A percentile compares a stretch with the other conserved stretches of the same genome.
Evolutionary conservation across 768 basidiomycete genomes (phyloP).

Genomic region (Amanita molliuscula): DNA sequence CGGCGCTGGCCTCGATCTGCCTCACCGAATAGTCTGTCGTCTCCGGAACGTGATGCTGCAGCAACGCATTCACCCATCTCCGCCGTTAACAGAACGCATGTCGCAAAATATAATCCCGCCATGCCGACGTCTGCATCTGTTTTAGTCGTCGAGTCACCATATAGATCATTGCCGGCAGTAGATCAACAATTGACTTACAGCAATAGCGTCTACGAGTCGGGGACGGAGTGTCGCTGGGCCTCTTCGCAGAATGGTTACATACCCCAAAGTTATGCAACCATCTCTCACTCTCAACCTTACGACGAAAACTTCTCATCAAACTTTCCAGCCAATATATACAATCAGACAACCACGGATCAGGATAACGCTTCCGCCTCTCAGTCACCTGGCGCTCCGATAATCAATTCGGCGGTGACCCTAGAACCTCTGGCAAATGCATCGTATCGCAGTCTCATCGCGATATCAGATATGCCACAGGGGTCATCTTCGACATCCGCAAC

Average conservation of each 20-base stretch:
- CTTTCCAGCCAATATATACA: neutral
- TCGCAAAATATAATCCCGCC: constrained; percentile 4
- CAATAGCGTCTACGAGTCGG: neutral
- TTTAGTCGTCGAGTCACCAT: neutral
- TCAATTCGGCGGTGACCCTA: neutral
- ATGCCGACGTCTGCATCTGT: neutral
- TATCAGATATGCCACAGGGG: neutral
- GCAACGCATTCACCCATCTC: constrained; percentile 9
- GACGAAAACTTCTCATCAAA: neutral
- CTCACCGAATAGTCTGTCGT: constrained; percentile 20
- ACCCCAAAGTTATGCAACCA: neutral
- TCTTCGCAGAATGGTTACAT: neutral
- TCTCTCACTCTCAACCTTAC: neutral
- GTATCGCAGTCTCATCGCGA: neutral
- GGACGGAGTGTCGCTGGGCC: neutral
- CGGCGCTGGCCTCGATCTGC: constrained; percentile 21
- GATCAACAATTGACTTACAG: neutral
- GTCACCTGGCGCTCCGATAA: neutral
- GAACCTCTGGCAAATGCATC: neutral
- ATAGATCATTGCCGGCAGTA: neutral
- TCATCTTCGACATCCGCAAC: constrained; percentile 5
- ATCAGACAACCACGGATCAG: neutral
- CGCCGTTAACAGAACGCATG: neutral
- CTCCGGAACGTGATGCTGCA: constrained; percentile 22
- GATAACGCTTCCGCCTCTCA: neutral